Conservation (phyloP, 2,329 filamentous ascomycete species). For the Colletotrichum gloeosporioides region DNA sequence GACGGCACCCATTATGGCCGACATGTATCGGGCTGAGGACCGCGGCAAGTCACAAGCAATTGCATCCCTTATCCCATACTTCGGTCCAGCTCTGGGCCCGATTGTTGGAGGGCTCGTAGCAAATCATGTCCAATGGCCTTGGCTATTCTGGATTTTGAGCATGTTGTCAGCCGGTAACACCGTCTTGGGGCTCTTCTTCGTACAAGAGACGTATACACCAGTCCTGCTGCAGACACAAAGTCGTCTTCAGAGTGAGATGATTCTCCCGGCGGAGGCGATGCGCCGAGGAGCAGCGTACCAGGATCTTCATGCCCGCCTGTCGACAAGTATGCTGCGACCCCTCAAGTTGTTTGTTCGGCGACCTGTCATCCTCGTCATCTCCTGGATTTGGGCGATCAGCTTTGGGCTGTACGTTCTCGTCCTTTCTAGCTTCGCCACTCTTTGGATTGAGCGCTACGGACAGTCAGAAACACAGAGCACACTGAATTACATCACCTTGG, state of each 20-base stretch:
- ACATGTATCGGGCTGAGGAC: slow-evolving; percentile 38
- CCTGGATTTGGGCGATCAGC: slow-evolving; percentile 48
- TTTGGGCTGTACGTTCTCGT: slow-evolving; percentile 58
- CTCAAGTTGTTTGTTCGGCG: slow-evolving; percentile 50
- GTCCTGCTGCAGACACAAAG: slow-evolving; percentile 50
- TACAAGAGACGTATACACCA: slow-evolving; percentile 54
- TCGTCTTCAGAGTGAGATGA: background rate
- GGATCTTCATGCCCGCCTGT: slow-evolving; percentile 27
- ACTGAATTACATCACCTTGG: slow-evolving; percentile 57
- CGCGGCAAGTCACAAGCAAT: slow-evolving; percentile 42
- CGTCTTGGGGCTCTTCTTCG: slow-evolving; percentile 40
- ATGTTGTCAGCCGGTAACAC: slow-evolving; percentile 33
- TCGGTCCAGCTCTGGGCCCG: slow-evolving; percentile 47
- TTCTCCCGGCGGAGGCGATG: rapidly evolving
- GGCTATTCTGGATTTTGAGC: slow-evolving; percentile 46
- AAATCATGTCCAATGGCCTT: slow-evolving; percentile 41
- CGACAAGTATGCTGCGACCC: slow-evolving; percentile 46
- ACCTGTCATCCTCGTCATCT: slow-evolving; percentile 52
- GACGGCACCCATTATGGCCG: slow-evolving; percentile 37
- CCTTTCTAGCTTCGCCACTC: slow-evolving; percentile 56
- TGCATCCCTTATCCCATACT: slow-evolving; percentile 45
- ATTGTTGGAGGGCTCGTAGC: slow-evolving; percentile 45
- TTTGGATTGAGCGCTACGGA: slow-evolving; percentile 52
- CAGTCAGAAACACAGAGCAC: slow-evolving; percentile 48
- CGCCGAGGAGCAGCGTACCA: background rate